Conservation (phyloP, 2,329 filamentous ascomycete species). For the Claviceps citrina region DNA sequence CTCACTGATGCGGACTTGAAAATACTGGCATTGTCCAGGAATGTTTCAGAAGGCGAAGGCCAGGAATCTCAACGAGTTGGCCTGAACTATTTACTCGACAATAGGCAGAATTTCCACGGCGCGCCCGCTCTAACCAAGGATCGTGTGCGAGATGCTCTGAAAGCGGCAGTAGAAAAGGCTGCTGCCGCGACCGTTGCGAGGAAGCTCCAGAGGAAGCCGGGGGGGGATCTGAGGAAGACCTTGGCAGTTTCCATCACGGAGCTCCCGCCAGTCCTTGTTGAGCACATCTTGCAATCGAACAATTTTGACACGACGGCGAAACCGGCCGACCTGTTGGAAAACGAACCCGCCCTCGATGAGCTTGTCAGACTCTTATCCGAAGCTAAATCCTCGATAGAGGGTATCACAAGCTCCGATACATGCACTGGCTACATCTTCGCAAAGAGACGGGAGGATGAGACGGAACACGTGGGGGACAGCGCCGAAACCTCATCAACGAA, state of each 20-base stretch:
- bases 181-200: constrained; percentile 34
- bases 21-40: constrained; percentile 65
- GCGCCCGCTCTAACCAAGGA: constrained; percentile 61
- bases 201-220: constrained; percentile 56
- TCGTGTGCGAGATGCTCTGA: constrained; percentile 52
- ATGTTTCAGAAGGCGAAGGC: constrained; percentile 66
- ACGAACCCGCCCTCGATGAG: constrained; percentile 46
- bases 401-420: constrained; percentile 48
- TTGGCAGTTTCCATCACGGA: constrained; percentile 76
- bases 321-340: constrained; percentile 53
- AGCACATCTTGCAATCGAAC: constrained; percentile 61
- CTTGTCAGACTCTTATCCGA: constrained; percentile 54
- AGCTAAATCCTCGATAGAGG: constrained; percentile 48
- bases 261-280: constrained; percentile 71
- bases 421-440: constrained; percentile 82
- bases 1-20: constrained; percentile 73
- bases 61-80: constrained; percentile 71
- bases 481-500: constrained; percentile 23
- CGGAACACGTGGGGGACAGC: constrained; percentile 6
- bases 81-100: constrained; percentile 60
- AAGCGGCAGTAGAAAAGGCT: constrained; percentile 46
- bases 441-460: constrained; percentile 31
- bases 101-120: constrained; percentile 70
- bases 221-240: constrained; percentile 63
- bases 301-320: constrained; percentile 54